Base-by-base conservation (phyloP, 2,329 filamentous ascomycete species). In the Stachybotrys elegans region DNA sequence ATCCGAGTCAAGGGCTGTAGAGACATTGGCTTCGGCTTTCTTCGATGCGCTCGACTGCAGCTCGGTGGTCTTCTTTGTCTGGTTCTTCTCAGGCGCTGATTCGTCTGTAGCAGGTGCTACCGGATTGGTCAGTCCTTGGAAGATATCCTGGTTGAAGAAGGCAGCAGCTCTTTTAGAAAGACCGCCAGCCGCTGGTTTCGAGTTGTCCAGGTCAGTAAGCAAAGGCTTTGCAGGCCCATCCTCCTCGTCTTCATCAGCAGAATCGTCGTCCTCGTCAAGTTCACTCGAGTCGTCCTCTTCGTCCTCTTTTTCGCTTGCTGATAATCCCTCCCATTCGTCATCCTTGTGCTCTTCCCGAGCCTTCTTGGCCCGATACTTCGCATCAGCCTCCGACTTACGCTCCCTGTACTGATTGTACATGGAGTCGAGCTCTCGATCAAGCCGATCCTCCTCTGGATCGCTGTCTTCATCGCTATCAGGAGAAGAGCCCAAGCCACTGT, bases 121-220 rank as follows among this genome's bases (percentile, higher is more conserved):
- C 17, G 85, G 64, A 0, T 80, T 86, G 19, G 81, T 80, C 43
- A 97, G 82, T 31, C 83, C 88, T 53, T 91, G 83, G 72, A 98
- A 98, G 32, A 98, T 85, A 53, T 96, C 91, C 61, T 96, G 92
- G 55, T 87, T 86, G 63, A 98, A 98, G 69, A 98, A 98, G 48
- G 85, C 78, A 9, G 84, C 79, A 8, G 93, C 93, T 50, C 89
- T 81, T 62, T 84, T 91, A 3, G 90, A 95, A n/a, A 97, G 72
- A 4, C 60, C 58, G 41, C 54, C 71, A 7, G 68, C 64, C 12
- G 73, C 71, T 29, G 69, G 67, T 5, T 66, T 67, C 7, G 72
- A 68, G 43, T 57, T 57, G 42, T 70, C 65, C 12, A 71, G 52
- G 40, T 70, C 65, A 4, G 60, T 61, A 29, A 71, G 45, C 2